Base-by-base conservation (phyloP, 768 basidiomycete species). In the Tylopilus rubrobrunneus region DNA sequence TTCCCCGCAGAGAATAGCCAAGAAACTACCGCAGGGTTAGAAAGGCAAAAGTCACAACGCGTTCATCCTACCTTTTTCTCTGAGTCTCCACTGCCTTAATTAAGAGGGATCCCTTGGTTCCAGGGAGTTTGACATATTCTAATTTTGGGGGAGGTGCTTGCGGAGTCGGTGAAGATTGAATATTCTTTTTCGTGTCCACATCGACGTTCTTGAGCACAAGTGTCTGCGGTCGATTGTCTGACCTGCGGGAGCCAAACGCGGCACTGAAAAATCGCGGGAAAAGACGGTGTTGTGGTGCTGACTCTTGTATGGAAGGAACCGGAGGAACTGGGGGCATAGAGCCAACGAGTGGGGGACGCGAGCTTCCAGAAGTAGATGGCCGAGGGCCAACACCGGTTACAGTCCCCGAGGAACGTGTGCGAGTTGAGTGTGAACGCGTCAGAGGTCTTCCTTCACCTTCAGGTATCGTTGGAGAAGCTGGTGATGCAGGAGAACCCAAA, bases 1-100 rank as follows among this genome's bases (percentile, higher is more conserved):
- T 33, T 95, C 93, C 19, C 92, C 92, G 59, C 93, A 95, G 0
- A 96, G 79, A 62, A 95, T 94, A 9, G 93, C 92, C 23, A 96
- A 79, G 74, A 95, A 96, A 69, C 91, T 93, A 56, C 5, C 1
- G 40, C 39, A 48, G 46, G 7, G 9, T 61, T 10, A 57, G 39
- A 60, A 42, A 11, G 45, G 17, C 7, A 36, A 23, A 7, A 29
- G 7, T 25, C 17, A 36, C 3, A 40, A n/a, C 8, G 5, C 10
- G 2, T 46, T 28, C 14, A 47, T 52, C 70, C 51, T 37, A 87
- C 86, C 93, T 96, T 73, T 92, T 91, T 75, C 85, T 92, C 52
- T 80, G 81, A 5, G 92, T 96, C 71, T 96, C 93, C 2, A 92
- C 89, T 1, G 92, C 85, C 62, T 92, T 92, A 46, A 96, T 80